A percentile compares a stretch with the other conserved stretches of the same genome.
These are phyloP conservation scores for Penicillium crustosum DNA, from an alignment of 2,329 filamentous ascomycete species.

Conservation along the genomic window DNA sequence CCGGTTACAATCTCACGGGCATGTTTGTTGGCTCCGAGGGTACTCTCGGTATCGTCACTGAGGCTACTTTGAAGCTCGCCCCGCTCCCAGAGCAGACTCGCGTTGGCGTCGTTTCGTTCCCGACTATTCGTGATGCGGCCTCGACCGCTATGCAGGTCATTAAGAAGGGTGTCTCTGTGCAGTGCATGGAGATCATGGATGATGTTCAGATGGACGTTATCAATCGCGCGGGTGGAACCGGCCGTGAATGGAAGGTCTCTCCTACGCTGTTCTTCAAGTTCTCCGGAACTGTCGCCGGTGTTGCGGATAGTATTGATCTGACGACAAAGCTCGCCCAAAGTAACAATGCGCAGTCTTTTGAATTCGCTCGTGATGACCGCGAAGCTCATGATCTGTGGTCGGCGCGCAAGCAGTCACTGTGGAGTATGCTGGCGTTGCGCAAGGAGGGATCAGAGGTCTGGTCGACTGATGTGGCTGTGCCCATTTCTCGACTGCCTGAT, in stretches of 20 bases:
- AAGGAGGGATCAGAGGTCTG: conserved; percentile 59
- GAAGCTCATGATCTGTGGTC: conserved; percentile 61
- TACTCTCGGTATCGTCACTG: conserved; percentile 69
- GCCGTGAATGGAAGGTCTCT: conserved; percentile 45
- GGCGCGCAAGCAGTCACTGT: conserved; percentile 60
- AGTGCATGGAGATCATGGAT: conserved; percentile 65
- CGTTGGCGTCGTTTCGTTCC: conserved; percentile 64
- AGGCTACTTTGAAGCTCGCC: conserved; percentile 67
- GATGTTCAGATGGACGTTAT: conserved; percentile 65
- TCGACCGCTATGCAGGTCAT: conserved; percentile 65
- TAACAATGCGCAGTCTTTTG: conserved; percentile 57
- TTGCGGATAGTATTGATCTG: conserved; percentile 70
- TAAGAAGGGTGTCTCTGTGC: conserved; percentile 63
- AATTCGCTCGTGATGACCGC: conserved; percentile 55
- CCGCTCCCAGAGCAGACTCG: conserved; percentile 63
- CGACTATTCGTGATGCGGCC: conserved; percentile 61
- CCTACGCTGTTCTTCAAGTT: conserved; percentile 56
- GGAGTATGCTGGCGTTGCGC: conserved; percentile 60
- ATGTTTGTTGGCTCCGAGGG: conserved; percentile 71
- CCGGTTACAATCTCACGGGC: conserved; percentile 69
- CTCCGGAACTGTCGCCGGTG: conserved; percentile 73
- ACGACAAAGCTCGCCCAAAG: conserved; percentile 67
- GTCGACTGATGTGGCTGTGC: conserved; percentile 63
- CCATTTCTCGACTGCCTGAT: conserved; percentile 60
- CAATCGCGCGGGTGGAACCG: conserved; percentile 63